phyloP scores from a whole-genome alignment of 1,139 yeast genomes.

The Hansenula lynferdii region DNA sequence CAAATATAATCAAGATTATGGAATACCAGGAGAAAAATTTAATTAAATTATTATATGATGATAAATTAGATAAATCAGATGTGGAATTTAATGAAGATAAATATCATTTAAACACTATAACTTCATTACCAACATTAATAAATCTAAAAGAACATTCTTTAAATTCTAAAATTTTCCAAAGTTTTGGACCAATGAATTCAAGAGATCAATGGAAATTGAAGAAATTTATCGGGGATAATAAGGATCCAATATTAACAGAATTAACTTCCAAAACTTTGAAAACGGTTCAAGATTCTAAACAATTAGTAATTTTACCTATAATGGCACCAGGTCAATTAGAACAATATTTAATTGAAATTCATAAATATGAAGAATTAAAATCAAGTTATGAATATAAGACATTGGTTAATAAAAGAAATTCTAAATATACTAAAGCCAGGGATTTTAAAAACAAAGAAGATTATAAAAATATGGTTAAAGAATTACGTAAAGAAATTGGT shows the following conservation, averaged over 20 bases:
- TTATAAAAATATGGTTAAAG: conserved; percentile 40
- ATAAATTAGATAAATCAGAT: conserved; percentile 32
- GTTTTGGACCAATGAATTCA: conserved; percentile 58
- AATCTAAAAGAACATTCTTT: conserved; percentile 54
- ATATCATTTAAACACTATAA: conserved; percentile 45
- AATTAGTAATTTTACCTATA: conserved; percentile 43
- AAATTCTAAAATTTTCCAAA: conserved; percentile 48
- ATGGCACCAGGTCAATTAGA: not conserved
- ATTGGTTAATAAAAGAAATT: conserved; percentile 31
- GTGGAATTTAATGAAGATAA: conserved; percentile 39
- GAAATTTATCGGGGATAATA: conserved; percentile 37
- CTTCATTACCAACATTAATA: conserved; percentile 57
- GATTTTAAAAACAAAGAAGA: conserved; percentile 37
- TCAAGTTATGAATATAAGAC: conserved; percentile 23
- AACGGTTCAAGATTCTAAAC: conserved; percentile 37
- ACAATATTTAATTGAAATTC: conserved; percentile 26
- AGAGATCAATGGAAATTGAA: conserved; percentile 44
- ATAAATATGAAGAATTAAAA: conserved; percentile 37
- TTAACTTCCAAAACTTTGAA: conserved; percentile 35
- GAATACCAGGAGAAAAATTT: conserved; percentile 39
- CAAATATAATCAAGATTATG: conserved; percentile 34
- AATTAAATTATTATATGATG: conserved; percentile 30
- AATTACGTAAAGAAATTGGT: conserved; percentile 46
- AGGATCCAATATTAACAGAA: conserved; percentile 49
- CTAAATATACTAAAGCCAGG: conserved; percentile 39